Percentiles rank a stretch among this genome's conserved stretches.
Evolutionary conservation across 169 alveolate species (phyloP).

Genomic region (Plasmodium knowlesi): DNA sequence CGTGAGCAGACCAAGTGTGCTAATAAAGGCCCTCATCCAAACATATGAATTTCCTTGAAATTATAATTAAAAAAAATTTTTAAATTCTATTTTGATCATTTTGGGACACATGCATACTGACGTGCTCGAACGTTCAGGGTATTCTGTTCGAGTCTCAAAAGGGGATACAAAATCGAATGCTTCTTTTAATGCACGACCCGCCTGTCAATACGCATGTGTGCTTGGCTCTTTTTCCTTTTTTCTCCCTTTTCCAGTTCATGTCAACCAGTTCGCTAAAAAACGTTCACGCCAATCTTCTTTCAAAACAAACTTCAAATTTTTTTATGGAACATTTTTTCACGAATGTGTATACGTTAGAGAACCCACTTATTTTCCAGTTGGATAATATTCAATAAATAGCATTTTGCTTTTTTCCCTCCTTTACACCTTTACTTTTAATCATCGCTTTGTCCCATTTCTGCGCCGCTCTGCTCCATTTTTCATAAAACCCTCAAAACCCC

Average conservation of each 20-base stretch:
- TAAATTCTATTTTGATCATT: not conserved
- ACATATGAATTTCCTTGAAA: not conserved
- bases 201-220: not conserved
- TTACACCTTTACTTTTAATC: not conserved
- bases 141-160: not conserved
- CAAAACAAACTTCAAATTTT: not conserved
- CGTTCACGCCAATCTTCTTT: not conserved
- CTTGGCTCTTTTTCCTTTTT: not conserved
- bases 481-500: not conserved
- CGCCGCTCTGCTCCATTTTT: not conserved
- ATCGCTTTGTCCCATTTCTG: not conserved
- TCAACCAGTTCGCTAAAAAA: not conserved
- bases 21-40: not conserved
- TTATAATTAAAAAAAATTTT: not conserved
- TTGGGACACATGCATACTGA: constrained; percentile 1
- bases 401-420: not conserved
- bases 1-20: not conserved
- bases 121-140: not conserved
- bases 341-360: not conserved
- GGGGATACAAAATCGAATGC: not conserved
- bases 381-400: not conserved
- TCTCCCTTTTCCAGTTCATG: not conserved
- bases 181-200: not conserved
- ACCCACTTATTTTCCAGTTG: not conserved
- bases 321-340: not conserved